Conservation (phyloP, 768 basidiomycete genomes). For the Suillus spraguei region DNA sequence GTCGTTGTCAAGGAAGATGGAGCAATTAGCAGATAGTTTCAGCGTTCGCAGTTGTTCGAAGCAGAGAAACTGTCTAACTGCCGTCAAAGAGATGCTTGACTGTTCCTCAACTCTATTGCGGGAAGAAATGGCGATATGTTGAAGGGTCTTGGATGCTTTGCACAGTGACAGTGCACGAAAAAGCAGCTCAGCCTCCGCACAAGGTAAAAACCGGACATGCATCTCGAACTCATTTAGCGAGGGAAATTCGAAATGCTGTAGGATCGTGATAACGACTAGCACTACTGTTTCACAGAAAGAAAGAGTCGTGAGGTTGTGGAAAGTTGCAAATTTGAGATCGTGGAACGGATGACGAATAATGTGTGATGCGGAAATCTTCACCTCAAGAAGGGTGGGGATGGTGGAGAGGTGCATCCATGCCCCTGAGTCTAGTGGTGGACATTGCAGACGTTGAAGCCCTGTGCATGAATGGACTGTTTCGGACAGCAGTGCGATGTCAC, state of each 20-base stretch:
- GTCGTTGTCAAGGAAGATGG: neutral
- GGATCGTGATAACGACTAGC: neutral
- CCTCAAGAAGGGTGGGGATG: neutral
- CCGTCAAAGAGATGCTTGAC: neutral
- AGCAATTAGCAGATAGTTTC: neutral
- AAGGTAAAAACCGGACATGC: neutral
- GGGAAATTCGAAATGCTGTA: neutral
- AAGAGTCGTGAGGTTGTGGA: neutral
- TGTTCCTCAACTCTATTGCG: neutral
- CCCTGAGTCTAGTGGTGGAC: neutral
- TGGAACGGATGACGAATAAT: neutral
- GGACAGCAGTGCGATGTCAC: neutral
- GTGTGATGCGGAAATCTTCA: neutral
- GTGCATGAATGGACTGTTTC: neutral
- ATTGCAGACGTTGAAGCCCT: neutral
- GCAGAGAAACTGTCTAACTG: neutral
- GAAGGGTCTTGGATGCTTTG: conserved; percentile 4
- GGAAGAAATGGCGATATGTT: neutral
- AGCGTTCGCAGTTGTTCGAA: neutral
- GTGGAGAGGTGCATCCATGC: conserved; percentile 7
- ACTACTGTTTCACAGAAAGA: neutral
- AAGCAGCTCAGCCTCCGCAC: neutral
- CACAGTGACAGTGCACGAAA: neutral
- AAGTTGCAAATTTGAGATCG: neutral
- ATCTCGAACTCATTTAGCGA: neutral